Percentiles rank a stretch among this genome's conserved stretches.
phyloP scores from a whole-genome alignment of 352 stramenopile genomes.

The Globisporangium middletonii region DNA sequence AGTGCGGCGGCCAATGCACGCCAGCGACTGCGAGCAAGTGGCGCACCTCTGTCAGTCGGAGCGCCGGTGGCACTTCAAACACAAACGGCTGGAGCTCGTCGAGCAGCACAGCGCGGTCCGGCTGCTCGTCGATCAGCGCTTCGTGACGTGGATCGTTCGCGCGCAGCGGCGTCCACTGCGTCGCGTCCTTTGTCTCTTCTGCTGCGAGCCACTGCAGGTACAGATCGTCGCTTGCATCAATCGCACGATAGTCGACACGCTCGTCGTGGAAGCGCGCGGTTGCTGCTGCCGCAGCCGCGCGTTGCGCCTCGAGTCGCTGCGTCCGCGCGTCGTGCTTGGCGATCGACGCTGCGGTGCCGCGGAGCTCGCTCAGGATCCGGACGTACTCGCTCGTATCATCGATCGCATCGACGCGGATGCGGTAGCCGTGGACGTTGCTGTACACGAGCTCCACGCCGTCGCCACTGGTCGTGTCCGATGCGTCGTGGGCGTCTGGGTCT shows the following conservation, averaged over 20 bases:
- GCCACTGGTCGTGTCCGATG: background rate
- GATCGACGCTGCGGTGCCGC: constrained; percentile 33
- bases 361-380: constrained; percentile 64
- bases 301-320: constrained; percentile 27
- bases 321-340: constrained; percentile 21
- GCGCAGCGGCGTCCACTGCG: constrained; percentile 57
- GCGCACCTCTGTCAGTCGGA: constrained; percentile 27
- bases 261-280: constrained; percentile 45
- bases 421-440: constrained; percentile 78
- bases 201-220: constrained; percentile 40
- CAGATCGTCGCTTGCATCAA: constrained; percentile 24
- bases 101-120: constrained; percentile 53
- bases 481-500: too few species aligned
- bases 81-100: constrained; percentile 81
- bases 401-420: constrained; percentile 56
- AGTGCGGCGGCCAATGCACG: constrained; percentile 19
- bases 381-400: constrained; percentile 68
- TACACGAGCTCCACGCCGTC: constrained; percentile 19
- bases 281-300: constrained; percentile 10
- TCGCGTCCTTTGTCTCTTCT: constrained; percentile 28
- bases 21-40: constrained; percentile 43
- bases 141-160: constrained; percentile 36
- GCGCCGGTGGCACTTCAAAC: constrained; percentile 34
- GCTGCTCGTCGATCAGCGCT: constrained; percentile 47
- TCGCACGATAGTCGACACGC: constrained; percentile 32